Percentiles rank a stretch among this genome's conserved stretches.
These are phyloP conservation scores for Cordyceps javanica DNA, from an alignment of 2,329 filamentous ascomycete species.

Conservation along the genomic window DNA sequence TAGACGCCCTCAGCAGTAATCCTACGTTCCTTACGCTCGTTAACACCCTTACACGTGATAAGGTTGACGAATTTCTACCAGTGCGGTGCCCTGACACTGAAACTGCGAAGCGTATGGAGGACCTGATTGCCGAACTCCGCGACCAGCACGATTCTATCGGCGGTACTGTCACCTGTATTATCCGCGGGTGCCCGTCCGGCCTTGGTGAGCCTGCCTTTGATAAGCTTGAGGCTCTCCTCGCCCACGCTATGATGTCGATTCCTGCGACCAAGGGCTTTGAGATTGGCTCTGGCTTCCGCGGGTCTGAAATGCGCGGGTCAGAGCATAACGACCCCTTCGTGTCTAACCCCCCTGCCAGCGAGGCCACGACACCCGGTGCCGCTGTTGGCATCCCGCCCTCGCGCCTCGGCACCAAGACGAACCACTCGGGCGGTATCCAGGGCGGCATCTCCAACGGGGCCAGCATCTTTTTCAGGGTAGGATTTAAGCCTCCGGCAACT, in stretches of 20 bases:
- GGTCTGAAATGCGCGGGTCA: constrained; percentile 78
- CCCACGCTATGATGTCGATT: constrained; percentile 91
- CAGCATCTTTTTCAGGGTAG: constrained; percentile 88
- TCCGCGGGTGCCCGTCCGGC: constrained; percentile 76
- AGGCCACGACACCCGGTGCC: neutral
- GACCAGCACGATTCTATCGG: constrained; percentile 85
- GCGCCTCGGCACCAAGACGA: constrained; percentile 77
- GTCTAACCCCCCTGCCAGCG: constrained; percentile 18
- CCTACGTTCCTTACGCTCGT: constrained; percentile 73
- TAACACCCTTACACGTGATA: constrained; percentile 62
- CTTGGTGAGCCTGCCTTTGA: constrained; percentile 93
- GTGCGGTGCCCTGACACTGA: constrained; percentile 75
- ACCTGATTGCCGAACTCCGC: constrained; percentile 69
- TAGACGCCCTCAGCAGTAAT: constrained; percentile 65
- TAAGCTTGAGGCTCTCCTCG: constrained; percentile 87
- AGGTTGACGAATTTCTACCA: constrained; percentile 76
- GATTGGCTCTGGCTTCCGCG: constrained; percentile 86
- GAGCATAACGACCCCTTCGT: constrained; percentile 71
- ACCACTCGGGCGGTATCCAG: constrained; percentile 92
- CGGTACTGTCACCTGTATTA: constrained; percentile 89
- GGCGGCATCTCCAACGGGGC: constrained; percentile 93
- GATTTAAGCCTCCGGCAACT: constrained; percentile 91
- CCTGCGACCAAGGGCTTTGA: constrained; percentile 96
- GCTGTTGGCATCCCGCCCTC: constrained; percentile 43
- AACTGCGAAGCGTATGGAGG: constrained; percentile 64